Evolutionary conservation across 306 rosid genomes (phyloP), one percentile per base, ranked within the genome.

Genomic region (Sicyos baderoa): DNA sequence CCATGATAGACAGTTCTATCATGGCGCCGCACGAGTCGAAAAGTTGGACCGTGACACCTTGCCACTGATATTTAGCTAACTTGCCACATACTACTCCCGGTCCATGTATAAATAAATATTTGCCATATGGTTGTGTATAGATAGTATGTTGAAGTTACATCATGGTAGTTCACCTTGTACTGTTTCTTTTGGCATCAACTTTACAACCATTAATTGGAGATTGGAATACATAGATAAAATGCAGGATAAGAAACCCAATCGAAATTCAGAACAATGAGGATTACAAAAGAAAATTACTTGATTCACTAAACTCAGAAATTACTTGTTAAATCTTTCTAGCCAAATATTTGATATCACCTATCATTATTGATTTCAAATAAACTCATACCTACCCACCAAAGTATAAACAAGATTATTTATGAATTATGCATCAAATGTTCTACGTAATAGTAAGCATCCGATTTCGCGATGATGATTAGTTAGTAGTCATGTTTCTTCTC

Each of bases 401-500:
- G 48, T 35, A n/a, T 9, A 61, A 15, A 29, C 14, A 35, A 29
- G 68, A 37, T 37, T 37, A 17, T 9, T n/a, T 61, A 35, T 37
- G 9, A 4, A 29, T 29, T 29, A 37, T 61, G 19, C 22, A 16
- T 61, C 68, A 35, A 35, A 16, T 60, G 21, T 32, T 32, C 48
- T 60, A 15, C 6, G 32, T 54, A 54, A 19, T 27, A 16, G 19
- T n/a, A 37, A 51, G 69, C 69, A 18, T 8, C 69, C 42, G 50
- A 40, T 42, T 63, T 17, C 40, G 27, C 6, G n/a, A 66, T 5
- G 35, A 45, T 19, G 8, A 51, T 37, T 29, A 29, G 22, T 4
- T 49, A 13, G 72, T 48, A 14, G 11, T 67, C 3, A 68, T 68
- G 59, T 68, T 49, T 50, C 14, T 18, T 45, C 21, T 64, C 50